These are phyloP conservation scores for Knoxdaviesia proteae DNA, from an alignment of 2,329 filamentous ascomycete species.

Conservation along the genomic window DNA sequence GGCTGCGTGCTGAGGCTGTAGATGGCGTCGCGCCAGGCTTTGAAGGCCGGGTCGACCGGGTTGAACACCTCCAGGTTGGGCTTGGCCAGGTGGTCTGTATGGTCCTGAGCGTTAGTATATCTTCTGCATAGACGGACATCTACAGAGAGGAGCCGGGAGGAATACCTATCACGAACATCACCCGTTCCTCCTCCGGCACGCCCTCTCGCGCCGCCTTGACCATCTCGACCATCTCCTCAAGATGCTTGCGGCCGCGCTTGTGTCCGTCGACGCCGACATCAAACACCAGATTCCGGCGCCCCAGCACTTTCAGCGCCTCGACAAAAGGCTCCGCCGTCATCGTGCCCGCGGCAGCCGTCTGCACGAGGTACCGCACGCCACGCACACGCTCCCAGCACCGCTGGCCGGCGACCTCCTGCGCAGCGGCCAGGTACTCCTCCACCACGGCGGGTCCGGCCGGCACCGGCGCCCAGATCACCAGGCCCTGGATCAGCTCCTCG, in stretches of 20 bases:
- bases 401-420: conserved; percentile 38
- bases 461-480: conserved; percentile 75
- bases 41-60: conserved; percentile 35
- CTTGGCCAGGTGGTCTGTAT: conserved; percentile 71
- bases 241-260: conserved; percentile 51
- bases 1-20: conserved; percentile 42
- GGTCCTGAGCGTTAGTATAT: not conserved
- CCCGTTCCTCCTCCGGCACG: conserved; percentile 35
- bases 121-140: not conserved
- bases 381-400: conserved; percentile 44
- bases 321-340: conserved; percentile 45
- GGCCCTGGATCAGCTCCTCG: conserved; percentile 40
- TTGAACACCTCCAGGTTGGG: conserved; percentile 51
- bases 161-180: conserved; percentile 48
- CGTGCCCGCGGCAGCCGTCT: conserved; percentile 49
- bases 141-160: too few relatives aligned
- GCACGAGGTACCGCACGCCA: conserved; percentile 67
- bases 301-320: conserved; percentile 43
- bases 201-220: conserved; percentile 44
- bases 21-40: conserved; percentile 50
- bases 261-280: conserved; percentile 72
- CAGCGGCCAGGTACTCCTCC: conserved; percentile 41
- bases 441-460: conserved; percentile 40
- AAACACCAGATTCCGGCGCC: conserved; percentile 44
- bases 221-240: conserved; percentile 51